Percentiles rank a stretch among this genome's conserved stretches.
Conservation (phyloP, 192 early-diverging fungal species). For the Backusella psychrophila region DNA sequence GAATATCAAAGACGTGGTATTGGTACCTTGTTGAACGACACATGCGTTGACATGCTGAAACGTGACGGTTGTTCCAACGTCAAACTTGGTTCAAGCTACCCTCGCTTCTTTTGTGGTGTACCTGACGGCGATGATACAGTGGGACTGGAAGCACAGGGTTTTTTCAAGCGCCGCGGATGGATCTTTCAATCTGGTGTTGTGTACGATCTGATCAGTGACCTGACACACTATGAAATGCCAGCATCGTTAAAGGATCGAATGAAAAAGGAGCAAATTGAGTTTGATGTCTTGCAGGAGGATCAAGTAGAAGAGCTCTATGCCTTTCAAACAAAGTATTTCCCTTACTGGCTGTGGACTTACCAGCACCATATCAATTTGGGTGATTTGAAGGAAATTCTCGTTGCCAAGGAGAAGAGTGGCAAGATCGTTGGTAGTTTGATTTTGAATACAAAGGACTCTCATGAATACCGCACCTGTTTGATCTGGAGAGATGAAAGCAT, state of each 20-base stretch:
- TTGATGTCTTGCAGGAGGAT: conserved; percentile 19
- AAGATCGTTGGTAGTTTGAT: conserved; percentile 25
- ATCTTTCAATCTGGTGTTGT: conserved; percentile 10
- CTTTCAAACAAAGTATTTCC: conserved; percentile 32
- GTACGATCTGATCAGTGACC: conserved; percentile 25
- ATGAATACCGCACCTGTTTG: conserved; percentile 24
- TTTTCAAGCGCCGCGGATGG: conserved; percentile 35
- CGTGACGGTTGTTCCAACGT: background rate
- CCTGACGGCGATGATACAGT: conserved; percentile 20
- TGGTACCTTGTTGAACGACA: conserved; percentile 26
- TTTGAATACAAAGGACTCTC: conserved; percentile 24
- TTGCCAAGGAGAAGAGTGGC: conserved; percentile 26
- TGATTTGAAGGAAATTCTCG: conserved; percentile 35
- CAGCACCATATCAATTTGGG: conserved; percentile 33
- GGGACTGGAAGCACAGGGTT: conserved; percentile 13
- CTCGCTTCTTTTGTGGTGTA: conserved; percentile 38
- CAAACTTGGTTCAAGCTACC: conserved; percentile 34
- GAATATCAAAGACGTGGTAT: conserved; percentile 24
- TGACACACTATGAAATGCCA: conserved; percentile 30
- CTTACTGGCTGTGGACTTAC: conserved; percentile 36
- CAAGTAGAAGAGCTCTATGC: conserved; percentile 21
- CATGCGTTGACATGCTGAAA: conserved; percentile 17
- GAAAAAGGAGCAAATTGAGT: conserved; percentile 29
- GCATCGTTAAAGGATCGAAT: conserved; percentile 21
- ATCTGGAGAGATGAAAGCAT: conserved; percentile 27